Evolutionary conservation across 2,329 filamentous ascomycete species (phyloP).

Genomic region (Aspergillus pseudoterreus): DNA sequence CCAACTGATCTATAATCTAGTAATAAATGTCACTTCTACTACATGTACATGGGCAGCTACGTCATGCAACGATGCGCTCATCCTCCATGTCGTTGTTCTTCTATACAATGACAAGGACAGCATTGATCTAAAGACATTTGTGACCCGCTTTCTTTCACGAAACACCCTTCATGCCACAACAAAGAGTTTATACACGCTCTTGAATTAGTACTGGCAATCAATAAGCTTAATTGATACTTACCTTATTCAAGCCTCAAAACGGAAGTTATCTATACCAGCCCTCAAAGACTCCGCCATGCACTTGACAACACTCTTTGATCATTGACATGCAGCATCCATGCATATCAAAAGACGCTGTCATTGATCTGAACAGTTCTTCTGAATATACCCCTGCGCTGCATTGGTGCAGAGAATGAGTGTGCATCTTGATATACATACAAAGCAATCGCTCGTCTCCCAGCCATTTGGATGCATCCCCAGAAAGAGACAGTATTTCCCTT

Average conservation of each 20-base stretch:
- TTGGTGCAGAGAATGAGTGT: too few species aligned
- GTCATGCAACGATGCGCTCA: neutral
- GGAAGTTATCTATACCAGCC: neutral
- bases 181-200: neutral
- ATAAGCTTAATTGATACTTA: neutral
- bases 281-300: neutral
- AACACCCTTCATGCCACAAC: neutral
- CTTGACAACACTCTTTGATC: neutral
- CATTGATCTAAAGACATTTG: neutral
- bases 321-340: neutral
- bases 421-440: too few species aligned
- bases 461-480: too few species aligned
- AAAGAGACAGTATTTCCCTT: too few species aligned
- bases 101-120: neutral
- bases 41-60: neutral
- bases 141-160: neutral
- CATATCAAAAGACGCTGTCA: too few species aligned
- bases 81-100: neutral
- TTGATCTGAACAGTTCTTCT: too few species aligned
- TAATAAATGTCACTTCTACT: neutral
- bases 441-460: too few species aligned
- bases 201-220: neutral
- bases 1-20: too few species aligned
- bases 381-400: too few species aligned
- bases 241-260: neutral